phyloP scores from a whole-genome alignment of 139 green algal species.

The Edaphochlamys debaryana region DNA sequence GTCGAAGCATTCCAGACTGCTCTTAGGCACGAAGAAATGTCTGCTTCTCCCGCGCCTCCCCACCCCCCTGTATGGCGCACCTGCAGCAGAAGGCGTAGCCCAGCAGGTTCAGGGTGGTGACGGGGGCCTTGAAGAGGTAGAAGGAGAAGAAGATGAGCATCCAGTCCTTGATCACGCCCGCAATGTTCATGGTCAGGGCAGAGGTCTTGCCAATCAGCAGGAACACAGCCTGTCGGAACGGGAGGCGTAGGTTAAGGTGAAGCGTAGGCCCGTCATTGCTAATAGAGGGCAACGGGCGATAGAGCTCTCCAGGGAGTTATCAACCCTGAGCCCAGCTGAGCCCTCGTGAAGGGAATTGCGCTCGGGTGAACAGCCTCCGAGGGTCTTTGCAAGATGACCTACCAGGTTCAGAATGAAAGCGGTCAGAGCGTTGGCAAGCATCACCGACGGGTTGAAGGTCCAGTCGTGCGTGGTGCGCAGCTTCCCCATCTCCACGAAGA shows the following conservation, averaged over 20 bases:
- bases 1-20: no score
- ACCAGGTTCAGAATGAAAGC: conserved; percentile 87
- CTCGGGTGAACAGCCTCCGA: no score
- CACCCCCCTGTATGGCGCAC: no score
- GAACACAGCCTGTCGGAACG: conserved; percentile 92
- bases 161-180: conserved; percentile 99
- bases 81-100: conserved; percentile 81
- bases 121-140: conserved; percentile 86
- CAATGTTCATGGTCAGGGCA: conserved; percentile 98
- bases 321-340: no score
- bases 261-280: no score
- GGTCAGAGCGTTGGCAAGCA: conserved; percentile 89
- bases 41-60: no score
- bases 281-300: no score
- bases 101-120: conserved; percentile 88
- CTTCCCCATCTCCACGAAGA: conserved; percentile 54
- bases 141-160: conserved; percentile 95
- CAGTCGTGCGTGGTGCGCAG: conserved; percentile 57
- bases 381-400: no score
- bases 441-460: conserved; percentile 74
- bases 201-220: conserved; percentile 93
- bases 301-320: no score
- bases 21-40: no score
- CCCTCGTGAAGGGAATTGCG: no score
- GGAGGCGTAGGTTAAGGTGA: neutral